Conservation (phyloP, 2,329 filamentous ascomycete genomes). For the Dothiorella sarmentorum region DNA sequence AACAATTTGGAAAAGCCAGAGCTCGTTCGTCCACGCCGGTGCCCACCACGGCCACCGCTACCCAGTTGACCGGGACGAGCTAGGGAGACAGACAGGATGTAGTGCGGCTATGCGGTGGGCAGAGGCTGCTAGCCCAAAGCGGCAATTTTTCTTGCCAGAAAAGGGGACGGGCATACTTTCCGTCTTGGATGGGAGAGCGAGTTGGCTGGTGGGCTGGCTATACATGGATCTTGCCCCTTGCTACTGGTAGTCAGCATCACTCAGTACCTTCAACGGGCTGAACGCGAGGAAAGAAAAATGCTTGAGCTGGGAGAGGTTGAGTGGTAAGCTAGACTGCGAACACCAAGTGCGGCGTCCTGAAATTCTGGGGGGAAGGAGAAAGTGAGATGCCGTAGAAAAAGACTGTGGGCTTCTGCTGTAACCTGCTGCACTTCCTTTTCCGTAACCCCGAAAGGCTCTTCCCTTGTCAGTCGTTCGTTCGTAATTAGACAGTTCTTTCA, state of each 20-base stretch:
- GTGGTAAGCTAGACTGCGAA: not conserved
- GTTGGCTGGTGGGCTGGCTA: too few relatives aligned
- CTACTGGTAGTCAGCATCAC: not conserved
- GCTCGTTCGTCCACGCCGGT: too few relatives aligned
- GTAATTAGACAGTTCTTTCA: not conserved
- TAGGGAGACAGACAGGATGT: too few relatives aligned
- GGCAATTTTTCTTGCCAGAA: too few relatives aligned
- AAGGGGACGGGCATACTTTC: not conserved
- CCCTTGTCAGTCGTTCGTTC: not conserved
- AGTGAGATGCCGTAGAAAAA: not conserved
- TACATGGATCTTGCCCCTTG: not conserved
- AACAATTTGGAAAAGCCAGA: too few relatives aligned
- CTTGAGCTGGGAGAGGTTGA: not conserved
- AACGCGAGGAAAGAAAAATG: not conserved
- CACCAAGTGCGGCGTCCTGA: not conserved
- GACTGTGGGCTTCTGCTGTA: not conserved
- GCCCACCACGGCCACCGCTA: too few relatives aligned
- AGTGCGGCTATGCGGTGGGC: too few relatives aligned
- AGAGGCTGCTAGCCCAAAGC: too few relatives aligned
- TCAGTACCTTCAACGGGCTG: not conserved
- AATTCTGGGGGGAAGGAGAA: not conserved
- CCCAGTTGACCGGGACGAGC: too few relatives aligned
- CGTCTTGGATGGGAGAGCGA: too few relatives aligned
- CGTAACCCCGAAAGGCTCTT: not conserved
- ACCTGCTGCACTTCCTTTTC: not conserved